Base-by-base conservation (phyloP, 306 rosid genomes). In the Cicer cuneatum region DNA sequence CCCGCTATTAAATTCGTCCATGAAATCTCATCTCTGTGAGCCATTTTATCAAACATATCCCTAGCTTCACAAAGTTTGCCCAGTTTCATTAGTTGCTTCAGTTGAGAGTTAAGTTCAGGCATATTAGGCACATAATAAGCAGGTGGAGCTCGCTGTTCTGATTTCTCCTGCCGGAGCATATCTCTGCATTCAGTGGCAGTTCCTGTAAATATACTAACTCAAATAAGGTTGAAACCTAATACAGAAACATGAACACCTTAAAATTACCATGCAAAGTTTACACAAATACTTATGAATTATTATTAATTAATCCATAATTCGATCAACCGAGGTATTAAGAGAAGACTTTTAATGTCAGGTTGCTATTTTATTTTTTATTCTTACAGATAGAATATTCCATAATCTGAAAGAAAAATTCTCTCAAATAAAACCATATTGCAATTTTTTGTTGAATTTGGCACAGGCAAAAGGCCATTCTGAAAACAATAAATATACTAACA, bases 1-100 rank as follows among this genome's bases (percentile, higher is more conserved):
- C 83, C 93, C n/a, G 83, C 69, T 47, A 89, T 80, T 76, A 86
- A 66, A 19, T 79, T 86, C 33, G 90, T 89, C 90, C 90, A 85
- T 1, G 97, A 84, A 80, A 87, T 40, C 74, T 77, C 90, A 69
- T 88, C 90, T 81, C 87, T 80, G 12, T 73, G 77, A 49, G 64
- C 62, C 84, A 84, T 85, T 82, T 75, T 76, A 67, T 87, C 90
- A 62, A 90, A 89, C 88, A 87, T 7, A 1, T 80, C 69, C 68
- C 88, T 80, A 3, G 95, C 96, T 24, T 82, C 82, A 49, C 15
- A 8, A 41, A 90, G 66, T 54, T 53, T 69, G 47, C 89, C 87
- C 14, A 64, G 16, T 81, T 83, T 88, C 48, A 83, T 82, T 7
- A 88, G 80, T 65, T 78, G 85, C 83, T 87, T 88, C 74, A 90